Evolutionary conservation across 108 stramenopile genomes (phyloP), one percentile per base, ranked within the genome.

Genomic region (Fragilariopsis cylindrus): DNA sequence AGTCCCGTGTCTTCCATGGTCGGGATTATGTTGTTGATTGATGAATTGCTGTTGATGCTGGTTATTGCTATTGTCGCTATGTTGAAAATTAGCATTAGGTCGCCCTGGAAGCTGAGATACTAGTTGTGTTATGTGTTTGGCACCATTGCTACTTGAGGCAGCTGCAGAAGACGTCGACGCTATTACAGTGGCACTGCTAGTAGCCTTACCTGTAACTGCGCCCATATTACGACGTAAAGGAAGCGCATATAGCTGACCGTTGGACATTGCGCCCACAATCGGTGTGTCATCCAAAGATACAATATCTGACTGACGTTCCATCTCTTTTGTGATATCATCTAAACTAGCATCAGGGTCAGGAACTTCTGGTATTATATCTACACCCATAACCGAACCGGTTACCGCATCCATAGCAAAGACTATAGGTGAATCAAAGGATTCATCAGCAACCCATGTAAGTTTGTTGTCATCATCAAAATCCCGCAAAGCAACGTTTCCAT

Each of bases 191-290:
- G 82, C 39, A 69, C 79, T 55, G 78, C 73, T 39, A 63, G 80
- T 45, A 50, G 46, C 21, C 64, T 48, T 44, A 76, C 30, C 57
- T 77, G 65, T 30, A 48, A 52, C 50, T 58, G 16, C n/a, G 76
- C 68, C 64, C 52, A 42, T 53, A 65, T 83, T 69, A 45, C 47
- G 43, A 73, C 8, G 89, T 87, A 30, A 92, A 18, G 90, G 91
- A 67, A 95, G 75, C 16, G 93, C 91, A 72, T 85, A 95, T 1
- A 95, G 77, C 48, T 95, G 87, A 5, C 93, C 93, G 83, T 71
- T 84, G 7, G 82, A 57, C 52, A 92, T 64, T 1, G 87, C 71
- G 39, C 88, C 88, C 56, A 94, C 86, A 63, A 94, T 80, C 8
- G 89, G 81, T 45, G 82, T 83, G 69, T 65, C 50, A 9, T 58